Base-by-base conservation (phyloP, 2,329 filamentous ascomycete species). In the Aspergillus amoenus region DNA sequence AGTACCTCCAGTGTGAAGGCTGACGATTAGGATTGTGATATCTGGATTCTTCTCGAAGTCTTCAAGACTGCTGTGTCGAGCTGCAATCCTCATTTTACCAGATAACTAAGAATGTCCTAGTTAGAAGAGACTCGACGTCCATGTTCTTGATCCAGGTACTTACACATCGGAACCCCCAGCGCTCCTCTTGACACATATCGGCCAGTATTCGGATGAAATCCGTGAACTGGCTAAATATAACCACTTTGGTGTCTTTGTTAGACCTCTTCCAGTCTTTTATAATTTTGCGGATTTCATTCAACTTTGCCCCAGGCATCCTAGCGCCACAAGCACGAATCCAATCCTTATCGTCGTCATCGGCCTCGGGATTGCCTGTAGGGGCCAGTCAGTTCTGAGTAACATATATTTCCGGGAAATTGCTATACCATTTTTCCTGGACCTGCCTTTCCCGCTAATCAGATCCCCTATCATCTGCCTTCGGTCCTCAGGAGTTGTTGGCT, bases 161-260 rank as follows among this genome's bases (percentile, higher is more conserved):
- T 46, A 64, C 66, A 12, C 47, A 40, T 5, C 46, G 53, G 57
- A 71, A 75, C 0, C 57, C 61, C 84, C 83, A 87, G 0, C 66
- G 62, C 59, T 86, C 80, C 2, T 71, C 65, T 1, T 72, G 30
- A 64, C 82, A 87, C 40, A 87, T 73, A 1, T 72, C 75, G 0
- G 61, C 68, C 2, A 88, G 63, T 17, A 87, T 81, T 0, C 73
- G 66, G 5, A 84, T 76, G 63, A 86, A 80, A 3, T 77, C 71
- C 2, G 82, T 68, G 58, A 84, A 88, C 61, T 88, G 83, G 0
- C 81, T 83, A 61, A 86, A 88, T 45, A 88, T 70, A 56, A 83
- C 83, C 45, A 86, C 79, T 68, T 88, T 88, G 41, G 78, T 77
- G 0, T 73, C 51, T 0, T 75, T 73, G 4, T 80, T 77, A 12